These are phyloP conservation scores for Magnusiomyces fungicola DNA, from an alignment of 1,139 yeast species.

Conservation along the genomic window DNA sequence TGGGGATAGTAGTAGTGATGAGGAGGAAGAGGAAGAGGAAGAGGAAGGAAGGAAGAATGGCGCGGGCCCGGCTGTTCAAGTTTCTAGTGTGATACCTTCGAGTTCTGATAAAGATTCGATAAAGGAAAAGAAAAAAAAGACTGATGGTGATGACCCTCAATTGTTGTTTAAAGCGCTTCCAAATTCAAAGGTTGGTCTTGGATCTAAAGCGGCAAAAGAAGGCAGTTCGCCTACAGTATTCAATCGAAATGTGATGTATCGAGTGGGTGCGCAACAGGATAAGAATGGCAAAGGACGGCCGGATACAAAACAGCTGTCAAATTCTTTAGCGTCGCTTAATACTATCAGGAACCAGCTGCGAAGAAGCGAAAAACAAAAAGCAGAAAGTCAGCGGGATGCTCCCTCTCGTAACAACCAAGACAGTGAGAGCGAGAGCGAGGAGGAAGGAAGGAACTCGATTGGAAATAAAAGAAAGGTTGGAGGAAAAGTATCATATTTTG, in stretches of 20 bases:
- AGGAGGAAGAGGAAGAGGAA: slow-evolving; percentile 1
- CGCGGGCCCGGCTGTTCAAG: too few species aligned
- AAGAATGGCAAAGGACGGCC: neutral
- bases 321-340: neutral
- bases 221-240: neutral
- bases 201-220: neutral
- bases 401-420: neutral
- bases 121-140: neutral
- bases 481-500: neutral
- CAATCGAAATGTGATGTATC: neutral
- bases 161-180: neutral
- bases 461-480: neutral
- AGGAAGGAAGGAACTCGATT: neutral
- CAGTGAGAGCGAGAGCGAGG: neutral
- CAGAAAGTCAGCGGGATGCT: neutral
- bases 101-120: neutral
- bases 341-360: neutral
- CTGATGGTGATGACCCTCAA: neutral
- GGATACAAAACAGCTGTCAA: neutral
- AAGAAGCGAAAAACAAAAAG: neutral
- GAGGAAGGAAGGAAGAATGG: neutral
- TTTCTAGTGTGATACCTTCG: too few species aligned
- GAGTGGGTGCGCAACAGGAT: neutral
- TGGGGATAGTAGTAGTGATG: neutral
- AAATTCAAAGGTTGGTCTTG: neutral